Base-by-base conservation (phyloP, 306 rosid species). In the Pachyrhizus erosus region DNA sequence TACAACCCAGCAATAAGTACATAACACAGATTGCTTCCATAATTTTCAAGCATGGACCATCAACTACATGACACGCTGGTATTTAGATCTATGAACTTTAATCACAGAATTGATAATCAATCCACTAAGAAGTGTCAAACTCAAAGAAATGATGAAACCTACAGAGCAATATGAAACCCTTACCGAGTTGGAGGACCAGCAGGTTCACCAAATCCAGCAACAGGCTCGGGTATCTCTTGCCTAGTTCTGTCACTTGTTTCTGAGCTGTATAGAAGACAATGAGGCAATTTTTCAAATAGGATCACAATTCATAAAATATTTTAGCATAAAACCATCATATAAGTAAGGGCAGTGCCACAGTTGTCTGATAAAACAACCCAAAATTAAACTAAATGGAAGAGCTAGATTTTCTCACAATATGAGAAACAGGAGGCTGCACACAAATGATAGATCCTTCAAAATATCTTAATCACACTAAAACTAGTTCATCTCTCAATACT, bases 141-240 rank as follows among this genome's bases (percentile, higher is more conserved):
- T 40, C 7, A 55, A 21, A 76, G 26, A 48, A 60, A 48, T 2
- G 37, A 27, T 37, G 37, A 33, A 69, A 48, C 34, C 31, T 49
- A 85, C 70, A 82, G 14, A 52, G 1, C n/a, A 65, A 58, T 76
- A 67, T 54, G 13, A 55, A 70, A 76, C 83, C 78, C 90, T 85
- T 49, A 91, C 96, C 70, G 83, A 64, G 77, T 40, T n/a, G 70
- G 58, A 79, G 87, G 86, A 54, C 77, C 89, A 29, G 82, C 75
- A 29, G 81, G 88, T 67, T 89, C 84, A 70, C 82, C 89, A 88
- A 75, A 73, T 77, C 79, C 82, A 83, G 23, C 23, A 70, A 51
- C 79, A 74, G 87, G 86, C 45, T 84, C 90, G 58, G 67, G 72
- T 66, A 57, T 65, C 78, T 57, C 83, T 27, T 14, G 75, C 66